These are phyloP conservation scores for Tilletia horrida DNA, from an alignment of 1,284 basidiomycete genomes.

Conservation along the genomic window DNA sequence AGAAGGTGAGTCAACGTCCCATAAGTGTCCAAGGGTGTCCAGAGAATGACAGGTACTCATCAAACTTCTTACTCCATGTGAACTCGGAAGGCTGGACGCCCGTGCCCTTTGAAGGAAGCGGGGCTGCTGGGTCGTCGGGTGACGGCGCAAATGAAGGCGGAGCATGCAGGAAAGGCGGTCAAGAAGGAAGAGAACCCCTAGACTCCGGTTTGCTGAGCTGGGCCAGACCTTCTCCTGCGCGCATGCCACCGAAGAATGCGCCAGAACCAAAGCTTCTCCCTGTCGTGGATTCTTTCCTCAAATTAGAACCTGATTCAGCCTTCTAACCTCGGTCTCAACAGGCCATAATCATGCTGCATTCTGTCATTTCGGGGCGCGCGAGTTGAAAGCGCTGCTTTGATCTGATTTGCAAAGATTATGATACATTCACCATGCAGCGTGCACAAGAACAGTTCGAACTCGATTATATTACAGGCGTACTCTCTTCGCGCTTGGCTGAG, in stretches of 20 bases:
- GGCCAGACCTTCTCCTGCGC: no score
- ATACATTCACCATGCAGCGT: background rate
- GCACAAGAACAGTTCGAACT: background rate
- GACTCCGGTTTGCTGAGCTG: no score
- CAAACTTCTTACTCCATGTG: background rate
- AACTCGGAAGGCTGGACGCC: constrained; percentile 18
- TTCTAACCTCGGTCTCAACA: no score
- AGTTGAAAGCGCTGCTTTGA: no score
- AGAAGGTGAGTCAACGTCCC: constrained; percentile 7
- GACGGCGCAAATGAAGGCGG: constrained; percentile 32
- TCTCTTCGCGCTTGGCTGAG: constrained; percentile 24
- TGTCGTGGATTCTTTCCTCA: no score
- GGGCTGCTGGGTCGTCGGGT: constrained; percentile 34
- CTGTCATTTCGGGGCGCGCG: no score
- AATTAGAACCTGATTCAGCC: no score
- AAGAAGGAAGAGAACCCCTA: constrained; percentile 25
- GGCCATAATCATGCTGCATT: no score
- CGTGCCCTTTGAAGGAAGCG: constrained; percentile 32
- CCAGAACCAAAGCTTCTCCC: no score
- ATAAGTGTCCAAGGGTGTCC: background rate
- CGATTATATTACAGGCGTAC: constrained; percentile 12
- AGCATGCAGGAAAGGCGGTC: constrained; percentile 20
- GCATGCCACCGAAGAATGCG: no score
- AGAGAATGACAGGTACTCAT: no score
- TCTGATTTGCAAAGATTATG: background rate